A percentile compares a stretch with the other conserved stretches of the same genome.
Conservation (phyloP, 2,329 filamentous ascomycete species). For the Lachnellula occidentalis region DNA sequence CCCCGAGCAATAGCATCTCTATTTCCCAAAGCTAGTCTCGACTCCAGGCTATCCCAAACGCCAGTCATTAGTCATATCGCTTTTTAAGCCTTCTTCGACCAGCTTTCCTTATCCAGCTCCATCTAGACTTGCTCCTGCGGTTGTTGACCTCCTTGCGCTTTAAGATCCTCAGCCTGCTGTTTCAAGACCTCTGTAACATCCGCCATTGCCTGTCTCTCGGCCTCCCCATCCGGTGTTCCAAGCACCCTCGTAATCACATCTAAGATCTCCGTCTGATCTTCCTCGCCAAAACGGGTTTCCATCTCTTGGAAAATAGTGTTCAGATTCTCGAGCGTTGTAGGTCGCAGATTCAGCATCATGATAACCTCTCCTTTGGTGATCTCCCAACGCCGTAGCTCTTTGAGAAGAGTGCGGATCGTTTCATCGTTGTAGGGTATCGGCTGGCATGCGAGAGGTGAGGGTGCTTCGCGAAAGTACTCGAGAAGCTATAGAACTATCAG, state of each 20-base stretch:
- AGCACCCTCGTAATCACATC: slow-evolving; percentile 52
- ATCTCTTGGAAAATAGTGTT: slow-evolving; percentile 63
- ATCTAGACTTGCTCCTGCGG: too few species aligned
- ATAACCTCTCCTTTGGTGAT: slow-evolving; percentile 64
- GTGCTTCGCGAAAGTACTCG: slow-evolving; percentile 51
- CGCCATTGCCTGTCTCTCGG: slow-evolving; percentile 26
- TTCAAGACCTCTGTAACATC: slow-evolving; percentile 13
- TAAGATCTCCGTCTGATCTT: slow-evolving; percentile 52
- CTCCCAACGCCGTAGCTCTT: slow-evolving; percentile 50
- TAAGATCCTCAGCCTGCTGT: not conserved
- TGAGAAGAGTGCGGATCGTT: slow-evolving; percentile 48
- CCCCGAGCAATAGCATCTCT: too few species aligned
- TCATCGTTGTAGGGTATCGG: slow-evolving; percentile 41
- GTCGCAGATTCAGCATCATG: slow-evolving; percentile 63
- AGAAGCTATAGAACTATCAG: slow-evolving; percentile 43
- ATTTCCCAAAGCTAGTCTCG: too few species aligned
- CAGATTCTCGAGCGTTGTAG: slow-evolving; percentile 50
- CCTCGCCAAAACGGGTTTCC: slow-evolving; percentile 52
- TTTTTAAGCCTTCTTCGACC: too few species aligned
- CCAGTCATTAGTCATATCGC: too few species aligned
- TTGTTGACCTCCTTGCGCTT: too few species aligned
- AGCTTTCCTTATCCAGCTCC: too few species aligned
- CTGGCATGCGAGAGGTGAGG: slow-evolving; percentile 44
- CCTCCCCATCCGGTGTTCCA: slow-evolving; percentile 35
- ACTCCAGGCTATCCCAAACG: too few species aligned